phyloP scores from a whole-genome alignment of 768 basidiomycete genomes.

The Suillus ampliporus region DNA sequence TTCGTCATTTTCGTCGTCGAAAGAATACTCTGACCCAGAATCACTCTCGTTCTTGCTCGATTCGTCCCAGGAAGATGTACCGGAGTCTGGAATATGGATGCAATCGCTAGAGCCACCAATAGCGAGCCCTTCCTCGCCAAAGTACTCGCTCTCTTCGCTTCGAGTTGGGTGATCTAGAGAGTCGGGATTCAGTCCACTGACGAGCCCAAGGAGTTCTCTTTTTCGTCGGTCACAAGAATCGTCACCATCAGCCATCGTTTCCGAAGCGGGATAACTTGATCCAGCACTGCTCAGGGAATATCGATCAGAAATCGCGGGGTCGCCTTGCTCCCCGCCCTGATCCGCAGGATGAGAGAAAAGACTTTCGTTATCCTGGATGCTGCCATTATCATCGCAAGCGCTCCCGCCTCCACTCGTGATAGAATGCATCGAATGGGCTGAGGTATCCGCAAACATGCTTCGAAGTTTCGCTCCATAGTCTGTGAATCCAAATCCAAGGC shows the following conservation, averaged over 20 bases:
- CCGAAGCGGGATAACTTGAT: conserved; percentile 6
- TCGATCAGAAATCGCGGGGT: background rate
- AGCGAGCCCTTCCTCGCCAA: conserved; percentile 42
- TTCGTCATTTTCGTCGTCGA: conserved; percentile 27
- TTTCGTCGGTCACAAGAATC: conserved; percentile 35
- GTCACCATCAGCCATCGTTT: conserved; percentile 17
- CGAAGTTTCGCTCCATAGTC: conserved; percentile 16
- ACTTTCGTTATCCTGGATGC: conserved; percentile 2
- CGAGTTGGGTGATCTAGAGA: conserved; percentile 13
- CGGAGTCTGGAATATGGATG: background rate
- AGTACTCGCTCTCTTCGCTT: conserved; percentile 39
- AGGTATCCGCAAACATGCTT: conserved; percentile 16
- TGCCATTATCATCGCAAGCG: background rate
- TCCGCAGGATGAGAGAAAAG: conserved; percentile 15
- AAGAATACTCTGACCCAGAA: conserved; percentile 38
- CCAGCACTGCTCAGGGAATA: conserved; percentile 2
- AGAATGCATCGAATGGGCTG: background rate
- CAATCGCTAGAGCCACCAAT: conserved; percentile 38
- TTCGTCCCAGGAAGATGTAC: background rate
- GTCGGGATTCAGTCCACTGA: conserved; percentile 36
- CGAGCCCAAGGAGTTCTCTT: conserved; percentile 43
- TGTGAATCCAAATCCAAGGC: conserved; percentile 34
- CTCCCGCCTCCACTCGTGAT: conserved; percentile 1
- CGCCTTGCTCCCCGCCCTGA: conserved; percentile 10
- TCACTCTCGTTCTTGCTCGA: conserved; percentile 22